Base-by-base conservation (phyloP, 148 eudicot species). In the Cornus florida region DNA sequence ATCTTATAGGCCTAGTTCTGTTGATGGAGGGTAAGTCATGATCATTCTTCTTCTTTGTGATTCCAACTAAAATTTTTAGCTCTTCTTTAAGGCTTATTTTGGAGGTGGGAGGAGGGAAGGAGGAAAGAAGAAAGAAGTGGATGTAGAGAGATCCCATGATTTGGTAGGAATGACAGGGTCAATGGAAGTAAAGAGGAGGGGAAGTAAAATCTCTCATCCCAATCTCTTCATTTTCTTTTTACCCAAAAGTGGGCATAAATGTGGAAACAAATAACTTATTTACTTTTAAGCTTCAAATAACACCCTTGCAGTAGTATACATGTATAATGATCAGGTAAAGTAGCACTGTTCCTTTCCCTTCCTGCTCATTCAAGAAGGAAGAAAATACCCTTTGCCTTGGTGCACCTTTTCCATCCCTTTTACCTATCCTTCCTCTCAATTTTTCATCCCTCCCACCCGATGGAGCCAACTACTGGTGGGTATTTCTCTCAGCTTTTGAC, bases 11-110 rank as follows among this genome's bases (percentile, higher is more conserved):
- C 75, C 92, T 39, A 82, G 83, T 79, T 84, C 92, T 48, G 77
- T 87, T 71, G 92, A 89, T 83, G 94, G 89, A 81, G 80, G 91
- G 94, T 89, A 86, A 82, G 87, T 3, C 20, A 11, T 14, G 39
- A 16, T 28, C 32, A 20, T 64, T 10, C n/a, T 59, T 81, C 48
- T 69, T 22, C 71, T 71, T 68, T 43, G 31, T 28, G 16, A 39
- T 31, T 41, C 71, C 35, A 20, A 69, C 83, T 64, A 16, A 66
- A 23, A 7, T 35, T 69, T 59, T 14, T 75, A 32, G 70, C 46
- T 35, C 10, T n/a, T 31, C 24, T 11, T 74, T 60, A 56, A 67
- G 66, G 23, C 66, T 62, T 24, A 62, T 62, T 62, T 19, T 17
- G 66, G 3, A 62, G 66, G 66, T 6, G 22, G 66, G 66, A 62